A percentile compares a stretch with the other conserved stretches of the same genome.
These are phyloP conservation scores for Penicillium taxi DNA, from an alignment of 495 filamentous ascomycete genomes.

Conservation along the genomic window DNA sequence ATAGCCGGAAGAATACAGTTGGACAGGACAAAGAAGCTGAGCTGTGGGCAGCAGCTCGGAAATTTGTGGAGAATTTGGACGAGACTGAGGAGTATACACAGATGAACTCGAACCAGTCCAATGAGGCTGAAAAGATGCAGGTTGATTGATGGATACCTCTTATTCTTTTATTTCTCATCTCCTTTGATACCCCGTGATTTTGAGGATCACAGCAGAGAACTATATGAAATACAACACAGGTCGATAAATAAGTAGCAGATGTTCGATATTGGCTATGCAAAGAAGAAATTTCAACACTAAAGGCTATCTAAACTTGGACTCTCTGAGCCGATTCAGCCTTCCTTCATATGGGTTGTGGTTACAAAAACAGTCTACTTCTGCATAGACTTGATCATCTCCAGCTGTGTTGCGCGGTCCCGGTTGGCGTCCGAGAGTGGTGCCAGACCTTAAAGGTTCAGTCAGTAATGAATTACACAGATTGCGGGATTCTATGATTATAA, in stretches of 20 bases:
- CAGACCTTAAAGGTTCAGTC: slow-evolving; percentile 44
- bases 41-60: slow-evolving; percentile 57
- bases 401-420: slow-evolving; percentile 75
- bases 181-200: slow-evolving; percentile 27
- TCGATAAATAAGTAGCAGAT: slow-evolving; percentile 8
- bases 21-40: slow-evolving; percentile 73
- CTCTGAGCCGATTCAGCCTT: slow-evolving; percentile 5
- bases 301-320: slow-evolving; percentile 8
- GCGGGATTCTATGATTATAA: slow-evolving; percentile 1
- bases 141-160: slow-evolving; percentile 1
- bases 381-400: slow-evolving; percentile 70
- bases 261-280: slow-evolving; percentile 17
- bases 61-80: slow-evolving; percentile 37
- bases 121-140: slow-evolving; percentile 2
- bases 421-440: slow-evolving; percentile 76
- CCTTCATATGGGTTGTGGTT: not conserved
- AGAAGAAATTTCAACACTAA: slow-evolving; percentile 7
- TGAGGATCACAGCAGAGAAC: not conserved
- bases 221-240: no score
- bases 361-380: slow-evolving; percentile 27
- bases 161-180: not conserved
- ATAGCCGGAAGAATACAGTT: slow-evolving; percentile 69
- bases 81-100: slow-evolving; percentile 2
- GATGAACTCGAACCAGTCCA: slow-evolving; percentile 12
- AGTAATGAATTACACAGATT: slow-evolving; percentile 1